Evolutionary conservation across 2,329 filamentous ascomycete species (phyloP), one percentile per base, ranked within the genome.

Genomic region (Salinomyces thailandicus): DNA sequence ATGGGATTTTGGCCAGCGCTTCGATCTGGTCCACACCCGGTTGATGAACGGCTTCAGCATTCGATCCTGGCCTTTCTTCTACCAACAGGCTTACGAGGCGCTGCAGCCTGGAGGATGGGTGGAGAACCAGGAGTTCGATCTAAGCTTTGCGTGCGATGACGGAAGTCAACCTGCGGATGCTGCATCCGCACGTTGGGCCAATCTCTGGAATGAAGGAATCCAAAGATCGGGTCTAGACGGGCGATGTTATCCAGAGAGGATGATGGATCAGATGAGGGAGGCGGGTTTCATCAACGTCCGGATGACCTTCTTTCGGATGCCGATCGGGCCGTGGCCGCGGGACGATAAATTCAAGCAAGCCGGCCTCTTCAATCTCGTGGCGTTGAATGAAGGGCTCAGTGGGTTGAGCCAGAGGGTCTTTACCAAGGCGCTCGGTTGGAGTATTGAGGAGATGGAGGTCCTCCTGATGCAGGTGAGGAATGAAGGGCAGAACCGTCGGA

Each of bases 51-150:
- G 52, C 17, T 50, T 54, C 34, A 46, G 40, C 8, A 42, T 55
- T 36, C 47, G 49, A 29, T 47, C 44, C 18, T 55, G 50, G 49
- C 39, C 45, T n/a, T 37, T 39, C 31, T 51, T 54, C 33, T 47
- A 52, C 37, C 17, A 39, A 20, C 44, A 51, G 33, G 47, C 50
- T 5, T 54, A 42, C 37, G 42, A 41, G 5, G 31, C 41, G 28
- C 35, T 57, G 28, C 41, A 50, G 30, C 55, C 55, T 3, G 53
- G 61, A 12, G 60, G 59, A 18, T 62, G 58, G 48, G 52, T 63
- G 5, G 62, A 64, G 45, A 50, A 59, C n/a, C 58, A 59, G 27
- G 62, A 63, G 34, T 55, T 61, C 20, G 38, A 40, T 4, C 17
- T 36, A 6, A 15, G 14, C n/a, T 35, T 39, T 17, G 19, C 18